Percentiles rank a stretch among this genome's conserved stretches.
Conservation (phyloP, 1,284 basidiomycete genomes). For the Cryptococcus sp. region DNA sequence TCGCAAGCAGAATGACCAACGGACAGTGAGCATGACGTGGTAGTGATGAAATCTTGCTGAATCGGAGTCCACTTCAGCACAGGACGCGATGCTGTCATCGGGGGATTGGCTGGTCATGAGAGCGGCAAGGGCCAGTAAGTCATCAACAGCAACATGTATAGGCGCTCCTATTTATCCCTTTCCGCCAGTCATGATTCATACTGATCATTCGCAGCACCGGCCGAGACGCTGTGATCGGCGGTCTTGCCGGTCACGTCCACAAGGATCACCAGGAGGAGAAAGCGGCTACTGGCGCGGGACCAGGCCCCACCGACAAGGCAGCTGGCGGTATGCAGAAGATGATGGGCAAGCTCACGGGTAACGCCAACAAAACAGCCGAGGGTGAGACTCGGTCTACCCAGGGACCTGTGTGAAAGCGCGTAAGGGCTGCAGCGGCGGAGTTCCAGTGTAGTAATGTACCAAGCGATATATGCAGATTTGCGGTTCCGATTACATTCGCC, state of each 20-base stretch:
- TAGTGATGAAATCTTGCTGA: background rate
- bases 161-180: background rate
- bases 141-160: background rate
- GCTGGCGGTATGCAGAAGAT: background rate
- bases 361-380: background rate
- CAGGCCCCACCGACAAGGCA: background rate
- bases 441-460: no score
- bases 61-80: background rate
- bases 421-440: no score
- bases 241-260: conserved; percentile 1
- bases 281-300: background rate
- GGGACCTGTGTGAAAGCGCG: no score
- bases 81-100: background rate
- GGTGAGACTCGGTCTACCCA: background rate
- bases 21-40: background rate
- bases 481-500: no score
- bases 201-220: conserved; percentile 1
- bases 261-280: conserved; percentile 1
- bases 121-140: conserved; percentile 1
- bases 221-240: conserved; percentile 1
- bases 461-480: no score
- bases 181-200: no score
- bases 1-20: background rate
- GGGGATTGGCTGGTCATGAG: background rate
- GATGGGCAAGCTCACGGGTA: conserved; percentile 1